These are phyloP conservation scores for Lagerstroemia fauriei DNA, from an alignment of 441 rosid genomes.

Conservation along the genomic window DNA sequence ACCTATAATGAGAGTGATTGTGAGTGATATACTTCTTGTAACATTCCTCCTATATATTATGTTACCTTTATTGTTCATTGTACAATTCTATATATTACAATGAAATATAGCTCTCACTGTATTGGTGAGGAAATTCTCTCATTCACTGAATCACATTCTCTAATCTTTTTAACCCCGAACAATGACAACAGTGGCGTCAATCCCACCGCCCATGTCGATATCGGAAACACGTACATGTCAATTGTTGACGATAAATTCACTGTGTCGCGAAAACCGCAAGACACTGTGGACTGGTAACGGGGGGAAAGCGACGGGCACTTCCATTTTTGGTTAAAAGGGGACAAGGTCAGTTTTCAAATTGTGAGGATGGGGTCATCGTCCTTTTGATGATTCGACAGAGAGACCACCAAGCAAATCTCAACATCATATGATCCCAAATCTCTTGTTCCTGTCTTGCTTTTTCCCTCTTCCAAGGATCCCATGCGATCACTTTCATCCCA, in stretches of 20 bases:
- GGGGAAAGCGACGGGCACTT: neutral
- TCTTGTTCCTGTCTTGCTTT: neutral
- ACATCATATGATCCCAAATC: neutral
- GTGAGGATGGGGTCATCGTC: neutral
- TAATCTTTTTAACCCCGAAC: no score
- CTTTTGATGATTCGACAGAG: neutral
- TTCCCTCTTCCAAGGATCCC: neutral
- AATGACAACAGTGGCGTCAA: neutral
- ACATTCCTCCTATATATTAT: no score
- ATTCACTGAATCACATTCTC: no score
- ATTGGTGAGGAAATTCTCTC: no score
- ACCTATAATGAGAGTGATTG: no score
- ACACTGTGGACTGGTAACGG: neutral
- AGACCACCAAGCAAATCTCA: neutral
- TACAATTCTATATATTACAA: no score
- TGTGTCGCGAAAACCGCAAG: no score
- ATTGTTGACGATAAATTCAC: neutral
- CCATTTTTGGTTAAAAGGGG: neutral
- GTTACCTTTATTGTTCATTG: no score
- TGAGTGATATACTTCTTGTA: no score
- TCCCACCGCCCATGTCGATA: neutral
- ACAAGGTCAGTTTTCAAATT: neutral
- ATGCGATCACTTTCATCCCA: neutral
- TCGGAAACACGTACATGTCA: neutral
- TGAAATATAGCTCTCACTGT: no score